Base-by-base conservation (phyloP, 768 basidiomycete species). In the Leccinum truebloodii region DNA sequence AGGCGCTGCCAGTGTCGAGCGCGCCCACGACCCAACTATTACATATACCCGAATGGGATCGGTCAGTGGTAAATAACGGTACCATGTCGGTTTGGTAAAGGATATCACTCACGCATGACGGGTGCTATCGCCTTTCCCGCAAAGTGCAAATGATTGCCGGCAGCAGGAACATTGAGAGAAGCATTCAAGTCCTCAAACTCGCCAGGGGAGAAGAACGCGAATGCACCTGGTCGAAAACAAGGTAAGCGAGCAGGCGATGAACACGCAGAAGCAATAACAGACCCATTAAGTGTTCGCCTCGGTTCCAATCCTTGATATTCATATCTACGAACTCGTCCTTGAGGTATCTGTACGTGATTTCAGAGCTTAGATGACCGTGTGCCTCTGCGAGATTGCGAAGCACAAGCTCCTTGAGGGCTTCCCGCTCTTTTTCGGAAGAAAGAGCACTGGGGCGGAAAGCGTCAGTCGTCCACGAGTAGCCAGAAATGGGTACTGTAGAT, bases 391-490 rank as follows among this genome's bases (percentile, higher is more conserved):
- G 64, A 51, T 70, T 70, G 20, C 62, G 58, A 54, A 69, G 66
- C 6, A 71, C 69, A 20, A 69, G 67, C 0, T 71, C 70, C 39
- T 70, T 65, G 20, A 79, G 72, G 9, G 59, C 49, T 1, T 59
- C 53, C 9, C 8, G 34, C 4, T 41, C 18, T 13, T 56, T 20
- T 7, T 22, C 58, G 1, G 37, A 20, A 22, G 78, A 70, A 9
- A 81, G 72, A 1, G 77, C 62, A 3, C 74, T 76, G 6, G 80
- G 62, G 8, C 79, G 71, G 18, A 62, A 60, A 0, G 80, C 77
- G 37, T 82, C 80, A 0, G 73, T 59, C 10, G 74, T 75, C 78
- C 76, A 79, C 28, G 62, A 65, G 66, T 80, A 81, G 52, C 78
- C 79, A 3, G 76, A 77, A 9, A 81, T 78, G 12, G 81, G 67